These are phyloP conservation scores for Schwanniomyces etchellsii DNA, from an alignment of 1,139 yeast genomes.

Conservation along the genomic window DNA sequence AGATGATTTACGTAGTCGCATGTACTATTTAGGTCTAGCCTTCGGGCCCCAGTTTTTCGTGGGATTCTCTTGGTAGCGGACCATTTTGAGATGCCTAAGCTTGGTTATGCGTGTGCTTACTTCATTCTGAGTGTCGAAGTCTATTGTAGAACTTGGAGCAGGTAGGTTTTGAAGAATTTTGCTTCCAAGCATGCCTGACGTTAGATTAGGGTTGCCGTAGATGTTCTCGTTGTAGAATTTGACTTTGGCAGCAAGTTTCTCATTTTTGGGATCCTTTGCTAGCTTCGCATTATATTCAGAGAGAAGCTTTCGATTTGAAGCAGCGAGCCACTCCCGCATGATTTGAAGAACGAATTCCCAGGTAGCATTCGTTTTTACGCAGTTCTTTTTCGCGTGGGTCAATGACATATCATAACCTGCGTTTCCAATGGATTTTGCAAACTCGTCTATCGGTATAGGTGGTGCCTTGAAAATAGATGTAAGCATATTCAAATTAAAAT, in stretches of 20 bases:
- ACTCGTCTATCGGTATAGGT: constrained; percentile 71
- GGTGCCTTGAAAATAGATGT: constrained; percentile 74
- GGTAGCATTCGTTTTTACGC: constrained; percentile 87
- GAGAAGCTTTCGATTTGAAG: constrained; percentile 30
- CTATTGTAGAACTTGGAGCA: constrained; percentile 34
- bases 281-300: constrained; percentile 18
- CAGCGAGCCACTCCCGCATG: constrained; percentile 60
- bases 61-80: constrained; percentile 88
- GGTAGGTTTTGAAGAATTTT: constrained; percentile 46
- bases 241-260: constrained; percentile 27
- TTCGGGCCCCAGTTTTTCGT: constrained; percentile 96
- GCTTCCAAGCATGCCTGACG: constrained; percentile 51
- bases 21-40: constrained; percentile 52
- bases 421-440: constrained; percentile 80
- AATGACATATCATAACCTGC: constrained; percentile 76
- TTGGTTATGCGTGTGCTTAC: constrained; percentile 50
- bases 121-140: constrained; percentile 43
- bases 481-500: constrained; percentile 72
- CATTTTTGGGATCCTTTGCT: constrained; percentile 33
- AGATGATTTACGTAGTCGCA: too few relatives aligned
- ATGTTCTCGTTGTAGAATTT: constrained; percentile 22
- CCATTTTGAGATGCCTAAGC: constrained; percentile 71
- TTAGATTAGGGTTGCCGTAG: constrained; percentile 29
- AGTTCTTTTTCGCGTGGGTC: constrained; percentile 84
- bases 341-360: constrained; percentile 73